A percentile compares a stretch with the other conserved stretches of the same genome.
Conservation (phyloP, 2,329 filamentous ascomycete genomes). For the Colletotrichum sp. region DNA sequence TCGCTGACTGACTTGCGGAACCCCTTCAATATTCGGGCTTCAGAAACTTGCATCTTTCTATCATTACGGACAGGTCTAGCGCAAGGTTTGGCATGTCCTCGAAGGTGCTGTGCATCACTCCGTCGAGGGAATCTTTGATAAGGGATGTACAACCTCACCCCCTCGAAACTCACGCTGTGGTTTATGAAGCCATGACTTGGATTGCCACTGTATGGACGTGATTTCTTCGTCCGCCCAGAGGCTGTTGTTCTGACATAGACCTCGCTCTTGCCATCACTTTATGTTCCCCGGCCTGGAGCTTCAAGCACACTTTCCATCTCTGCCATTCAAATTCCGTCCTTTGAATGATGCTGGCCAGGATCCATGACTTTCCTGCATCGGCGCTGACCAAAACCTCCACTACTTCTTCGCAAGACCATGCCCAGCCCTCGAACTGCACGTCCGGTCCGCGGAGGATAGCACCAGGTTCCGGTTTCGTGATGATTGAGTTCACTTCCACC, state of each 20-base stretch:
- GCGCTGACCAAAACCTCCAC: not conserved
- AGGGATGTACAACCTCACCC: too few relatives aligned
- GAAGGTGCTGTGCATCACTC: not conserved
- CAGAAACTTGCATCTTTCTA: not conserved
- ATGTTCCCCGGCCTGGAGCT: not conserved
- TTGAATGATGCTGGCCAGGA: not conserved
- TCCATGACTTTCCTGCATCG: not conserved
- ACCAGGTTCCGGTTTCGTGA: not conserved
- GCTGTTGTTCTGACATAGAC: not conserved
- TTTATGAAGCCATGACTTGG: accelerated
- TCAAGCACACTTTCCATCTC: not conserved
- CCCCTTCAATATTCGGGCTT: accelerated
- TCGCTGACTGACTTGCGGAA: not conserved
- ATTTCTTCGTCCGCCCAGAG: not conserved
- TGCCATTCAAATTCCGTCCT: not conserved
- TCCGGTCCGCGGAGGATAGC: not conserved
- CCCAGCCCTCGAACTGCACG: not conserved
- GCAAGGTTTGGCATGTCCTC: too few relatives aligned
- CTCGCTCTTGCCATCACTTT: not conserved
- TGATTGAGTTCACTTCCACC: not conserved
- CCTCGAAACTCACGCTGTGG: too few relatives aligned
- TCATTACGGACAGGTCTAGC: not conserved
- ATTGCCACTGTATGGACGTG: not conserved
- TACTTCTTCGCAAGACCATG: not conserved
- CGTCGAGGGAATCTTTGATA: accelerated